phyloP scores from a whole-genome alignment of 805 yeast genomes.

The Zygoascus flipseniorum region DNA sequence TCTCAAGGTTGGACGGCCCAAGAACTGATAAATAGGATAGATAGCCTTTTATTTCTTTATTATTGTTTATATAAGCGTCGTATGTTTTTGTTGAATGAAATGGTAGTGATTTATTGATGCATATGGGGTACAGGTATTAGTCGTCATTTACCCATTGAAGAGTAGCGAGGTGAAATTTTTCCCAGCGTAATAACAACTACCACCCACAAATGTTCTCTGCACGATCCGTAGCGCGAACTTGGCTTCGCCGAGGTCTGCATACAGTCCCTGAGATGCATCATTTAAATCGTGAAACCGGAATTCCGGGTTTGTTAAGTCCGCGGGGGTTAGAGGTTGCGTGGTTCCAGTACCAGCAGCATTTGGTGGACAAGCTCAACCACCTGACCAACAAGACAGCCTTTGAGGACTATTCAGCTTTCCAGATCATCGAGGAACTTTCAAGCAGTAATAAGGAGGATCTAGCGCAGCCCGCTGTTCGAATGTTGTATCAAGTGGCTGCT shows the following conservation, averaged over 20 bases:
- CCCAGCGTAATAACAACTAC: background rate
- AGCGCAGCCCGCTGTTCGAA: background rate
- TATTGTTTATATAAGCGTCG: background rate
- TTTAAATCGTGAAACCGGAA: conserved; percentile 10
- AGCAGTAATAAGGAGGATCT: background rate
- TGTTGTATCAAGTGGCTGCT: conserved; percentile 48
- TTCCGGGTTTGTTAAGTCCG: conserved; percentile 55
- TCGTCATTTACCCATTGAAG: background rate
- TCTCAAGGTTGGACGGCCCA: conserved; percentile 55
- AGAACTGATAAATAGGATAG: background rate
- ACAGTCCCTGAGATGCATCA: conserved; percentile 15
- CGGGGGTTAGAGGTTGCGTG: conserved; percentile 69
- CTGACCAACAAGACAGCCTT: conserved; percentile 12
- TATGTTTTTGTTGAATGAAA: background rate
- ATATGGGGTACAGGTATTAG: background rate
- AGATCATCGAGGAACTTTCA: conserved; percentile 8
- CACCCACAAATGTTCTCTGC: background rate
- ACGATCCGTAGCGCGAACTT: background rate
- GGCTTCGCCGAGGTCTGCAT: conserved; percentile 6
- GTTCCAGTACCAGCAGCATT: conserved; percentile 66
- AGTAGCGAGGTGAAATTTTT: background rate
- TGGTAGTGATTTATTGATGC: background rate
- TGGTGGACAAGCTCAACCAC: conserved; percentile 24
- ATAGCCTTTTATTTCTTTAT: background rate
- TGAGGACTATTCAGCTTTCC: conserved; percentile 12